Base-by-base conservation (phyloP, 208 protist species). In the Wallacemonas sp. region DNA sequence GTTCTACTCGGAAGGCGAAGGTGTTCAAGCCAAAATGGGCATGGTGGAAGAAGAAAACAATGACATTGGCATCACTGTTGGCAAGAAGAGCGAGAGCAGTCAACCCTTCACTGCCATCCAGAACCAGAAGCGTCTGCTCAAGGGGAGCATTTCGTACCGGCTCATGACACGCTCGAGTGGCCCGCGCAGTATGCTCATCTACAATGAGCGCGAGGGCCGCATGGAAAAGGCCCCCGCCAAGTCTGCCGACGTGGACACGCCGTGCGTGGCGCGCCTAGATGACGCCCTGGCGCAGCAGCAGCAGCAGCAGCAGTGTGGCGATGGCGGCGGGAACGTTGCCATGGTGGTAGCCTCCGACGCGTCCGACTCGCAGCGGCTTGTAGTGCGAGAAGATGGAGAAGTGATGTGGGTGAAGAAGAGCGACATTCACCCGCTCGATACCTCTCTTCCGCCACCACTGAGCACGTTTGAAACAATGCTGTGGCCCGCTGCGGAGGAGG, bases 51-150 rank as follows among this genome's bases (percentile, higher is more conserved):
- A 94, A 62, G 83, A 88, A 47, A 89, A 95, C 70, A 76, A 80
- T 46, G 84, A 92, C 70, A 85, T 97, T 64, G 88, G 88, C 61
- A 95, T 97, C 55, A 90, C 83, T 0, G 80, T 94, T 8, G 92
- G 88, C 21, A 97, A 94, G 66, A 90, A 85, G 66, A 88, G 85
- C 52, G 87, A 94, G 41, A 88, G 79, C 73, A 73, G 36, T 21
- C 67, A 77, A 38, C 88, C 88, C 6, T 95, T 93, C 65, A 63
- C 68, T 9, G 64, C 64, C 26, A 88, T 97, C 55, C 86, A 88
- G 65, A 84, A 86, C 58, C 79, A 92, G 46, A 90, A 86, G 60
- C 76, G 85, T 5, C 47, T 94, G 16, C 52, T 97, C 24, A 84
- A 86, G 65, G 92, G 92, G 14, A 87, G 74, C 67, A 87, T 97